Conservation (phyloP, 2,329 filamentous ascomycete species). For the Fusarium sp. region DNA sequence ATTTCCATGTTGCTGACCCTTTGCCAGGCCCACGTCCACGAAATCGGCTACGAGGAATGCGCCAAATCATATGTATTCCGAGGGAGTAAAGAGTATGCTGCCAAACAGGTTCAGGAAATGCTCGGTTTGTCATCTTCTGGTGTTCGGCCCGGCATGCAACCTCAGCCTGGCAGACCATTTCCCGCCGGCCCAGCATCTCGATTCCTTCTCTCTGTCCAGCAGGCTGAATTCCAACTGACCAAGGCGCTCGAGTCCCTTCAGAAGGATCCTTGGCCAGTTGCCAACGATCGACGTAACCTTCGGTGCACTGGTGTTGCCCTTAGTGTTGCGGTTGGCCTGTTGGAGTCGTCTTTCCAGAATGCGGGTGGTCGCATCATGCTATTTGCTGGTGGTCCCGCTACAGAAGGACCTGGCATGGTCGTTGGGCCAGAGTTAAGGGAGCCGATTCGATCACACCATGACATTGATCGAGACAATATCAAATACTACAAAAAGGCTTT, state of each 20-base stretch:
- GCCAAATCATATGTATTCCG: constrained; percentile 99
- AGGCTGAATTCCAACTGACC: constrained; percentile 97
- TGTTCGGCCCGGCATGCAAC: constrained; percentile 78
- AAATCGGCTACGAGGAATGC: constrained; percentile 97
- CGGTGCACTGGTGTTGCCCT: constrained; percentile 97
- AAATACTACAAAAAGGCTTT: constrained; percentile 99
- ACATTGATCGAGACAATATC: constrained; percentile 98
- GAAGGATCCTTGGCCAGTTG: constrained; percentile 96
- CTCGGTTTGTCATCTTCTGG: constrained; percentile 81
- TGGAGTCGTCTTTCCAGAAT: constrained; percentile 96
- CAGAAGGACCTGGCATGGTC: constrained; percentile 95
- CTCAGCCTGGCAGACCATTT: constrained; percentile 78
- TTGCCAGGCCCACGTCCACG: constrained; percentile 87
- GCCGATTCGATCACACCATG: constrained; percentile 96
- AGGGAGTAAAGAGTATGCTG: constrained; percentile 96
- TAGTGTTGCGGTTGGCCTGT: constrained; percentile 89
- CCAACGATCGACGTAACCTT: constrained; percentile 88
- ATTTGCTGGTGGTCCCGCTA: constrained; percentile 93
- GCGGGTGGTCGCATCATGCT: constrained; percentile 96
- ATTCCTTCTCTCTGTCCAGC: constrained; percentile 92
- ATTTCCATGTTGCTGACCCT: constrained; percentile 34
- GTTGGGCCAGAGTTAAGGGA: constrained; percentile 95
- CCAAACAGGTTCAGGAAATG: constrained; percentile 99
- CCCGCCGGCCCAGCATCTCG: constrained; percentile 84
- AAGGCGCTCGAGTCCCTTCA: constrained; percentile 95